A percentile compares a stretch with the other conserved stretches of the same genome.
These are phyloP conservation scores for Zoysia japonica DNA, from an alignment of 176 grass and related monocot genomes.

Conservation along the genomic window DNA sequence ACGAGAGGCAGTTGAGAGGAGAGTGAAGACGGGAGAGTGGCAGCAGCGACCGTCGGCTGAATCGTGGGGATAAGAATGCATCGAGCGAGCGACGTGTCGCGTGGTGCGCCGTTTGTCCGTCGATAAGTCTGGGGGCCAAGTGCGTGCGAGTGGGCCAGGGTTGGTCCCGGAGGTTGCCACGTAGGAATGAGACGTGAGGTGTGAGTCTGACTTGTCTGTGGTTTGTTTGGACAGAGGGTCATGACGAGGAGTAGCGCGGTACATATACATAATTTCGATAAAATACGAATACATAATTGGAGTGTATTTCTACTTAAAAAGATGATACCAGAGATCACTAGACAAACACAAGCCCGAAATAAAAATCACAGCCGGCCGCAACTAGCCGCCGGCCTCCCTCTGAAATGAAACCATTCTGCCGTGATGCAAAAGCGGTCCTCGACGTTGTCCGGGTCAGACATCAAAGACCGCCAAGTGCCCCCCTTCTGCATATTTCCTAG, in stretches of 20 bases:
- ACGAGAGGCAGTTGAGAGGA: background rate
- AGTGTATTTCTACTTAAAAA: too few species aligned
- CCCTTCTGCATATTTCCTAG: background rate
- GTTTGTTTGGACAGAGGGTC: background rate
- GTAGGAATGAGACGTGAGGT: conserved; percentile 27
- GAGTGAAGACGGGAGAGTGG: background rate
- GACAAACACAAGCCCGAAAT: too few species aligned
- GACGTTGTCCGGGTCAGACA: too few species aligned
- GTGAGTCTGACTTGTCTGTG: conserved; percentile 25
- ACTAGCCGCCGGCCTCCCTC: too few species aligned
- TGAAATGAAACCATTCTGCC: too few species aligned
- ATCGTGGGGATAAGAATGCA: conserved; percentile 74
- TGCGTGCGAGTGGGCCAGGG: background rate
- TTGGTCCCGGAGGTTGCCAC: conserved; percentile 16
- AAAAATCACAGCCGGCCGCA: too few species aligned
- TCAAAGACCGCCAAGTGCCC: conserved; percentile 27
- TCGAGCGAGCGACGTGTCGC: conserved; percentile 45
- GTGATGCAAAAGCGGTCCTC: too few species aligned
- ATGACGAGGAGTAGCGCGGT: too few species aligned
- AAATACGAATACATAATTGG: too few species aligned
- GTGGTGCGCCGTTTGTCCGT: conserved; percentile 40
- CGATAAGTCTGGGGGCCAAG: conserved; percentile 37
- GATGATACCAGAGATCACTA: too few species aligned
- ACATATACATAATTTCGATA: too few species aligned
- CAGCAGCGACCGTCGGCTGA: conserved; percentile 25